Evolutionary conservation across 768 basidiomycete species (phyloP).

Genomic region (Russula abietina): DNA sequence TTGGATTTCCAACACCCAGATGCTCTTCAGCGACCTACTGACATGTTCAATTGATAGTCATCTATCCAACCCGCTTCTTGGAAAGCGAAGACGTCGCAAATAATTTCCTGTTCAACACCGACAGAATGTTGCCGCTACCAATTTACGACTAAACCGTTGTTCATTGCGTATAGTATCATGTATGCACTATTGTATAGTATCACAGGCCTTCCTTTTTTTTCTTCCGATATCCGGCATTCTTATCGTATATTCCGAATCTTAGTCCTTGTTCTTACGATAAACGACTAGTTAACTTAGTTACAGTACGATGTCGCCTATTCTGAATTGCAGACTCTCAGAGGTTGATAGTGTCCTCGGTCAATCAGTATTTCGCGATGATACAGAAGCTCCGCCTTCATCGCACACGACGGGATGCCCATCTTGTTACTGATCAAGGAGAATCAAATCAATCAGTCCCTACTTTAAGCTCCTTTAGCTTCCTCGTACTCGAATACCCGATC

Average conservation of each 20-base stretch:
- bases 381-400: too few species aligned
- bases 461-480: background rate
- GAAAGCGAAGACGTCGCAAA: conserved; percentile 90
- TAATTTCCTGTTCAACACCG: conserved; percentile 91
- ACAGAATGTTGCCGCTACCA: conserved; percentile 67
- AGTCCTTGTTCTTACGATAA: background rate
- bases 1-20: background rate
- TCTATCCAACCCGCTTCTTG: conserved; percentile 80
- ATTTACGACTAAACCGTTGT: conserved; percentile 51
- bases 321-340: background rate
- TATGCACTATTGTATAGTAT: too few species aligned
- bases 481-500: background rate
- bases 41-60: conserved; percentile 43
- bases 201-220: background rate
- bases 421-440: background rate
- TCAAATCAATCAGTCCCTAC: background rate
- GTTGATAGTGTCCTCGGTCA: background rate
- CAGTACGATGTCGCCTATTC: background rate
- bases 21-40: background rate
- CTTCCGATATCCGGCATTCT: too few species aligned
- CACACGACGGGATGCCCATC: too few species aligned
- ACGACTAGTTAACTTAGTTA: background rate
- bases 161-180: background rate
- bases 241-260: background rate
- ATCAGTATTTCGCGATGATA: too few species aligned